Conservation (phyloP, 169 alveolate genomes). For the Plasmodium chabaudi region DNA sequence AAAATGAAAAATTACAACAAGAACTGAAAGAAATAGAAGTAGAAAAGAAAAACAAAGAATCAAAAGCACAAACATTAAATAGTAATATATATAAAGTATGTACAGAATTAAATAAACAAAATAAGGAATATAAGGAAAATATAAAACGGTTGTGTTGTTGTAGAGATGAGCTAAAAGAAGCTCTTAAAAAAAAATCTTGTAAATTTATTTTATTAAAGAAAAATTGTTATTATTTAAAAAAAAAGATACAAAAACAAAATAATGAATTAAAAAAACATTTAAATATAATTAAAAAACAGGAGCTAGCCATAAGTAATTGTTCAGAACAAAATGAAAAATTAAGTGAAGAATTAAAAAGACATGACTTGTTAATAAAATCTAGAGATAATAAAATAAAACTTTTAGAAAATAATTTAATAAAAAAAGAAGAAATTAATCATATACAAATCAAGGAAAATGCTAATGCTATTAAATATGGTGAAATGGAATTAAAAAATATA, state of each 20-base stretch:
- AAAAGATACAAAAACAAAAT: slow-evolving; percentile 4
- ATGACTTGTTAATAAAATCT: slow-evolving; percentile 18
- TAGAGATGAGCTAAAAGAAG: slow-evolving; percentile 9
- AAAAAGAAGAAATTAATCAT: slow-evolving; percentile 30
- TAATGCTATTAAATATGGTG: slow-evolving; percentile 2
- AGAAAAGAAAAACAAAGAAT: slow-evolving; percentile 15
- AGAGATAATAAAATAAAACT: slow-evolving; percentile 28
- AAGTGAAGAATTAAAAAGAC: slow-evolving; percentile 37
- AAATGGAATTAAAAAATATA: neutral
- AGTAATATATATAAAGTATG: slow-evolving; percentile 4
- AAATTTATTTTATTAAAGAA: neutral
- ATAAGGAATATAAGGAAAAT: neutral
- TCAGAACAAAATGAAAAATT: slow-evolving; percentile 19
- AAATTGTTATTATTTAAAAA: slow-evolving; percentile 11
- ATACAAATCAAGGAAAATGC: slow-evolving; percentile 2
- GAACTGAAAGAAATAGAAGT: neutral
- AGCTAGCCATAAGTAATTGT: neutral
- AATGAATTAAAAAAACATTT: slow-evolving; percentile 7
- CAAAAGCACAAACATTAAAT: slow-evolving; percentile 8
- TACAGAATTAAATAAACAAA: neutral
- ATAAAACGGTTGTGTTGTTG: neutral
- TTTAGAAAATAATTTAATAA: slow-evolving; percentile 31
- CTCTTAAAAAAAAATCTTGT: slow-evolving; percentile 1
- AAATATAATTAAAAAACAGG: neutral
- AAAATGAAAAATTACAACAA: slow-evolving; percentile 19